Evolutionary conservation across 192 early-diverging fungal genomes (phyloP).

Genomic region (Coemansia sp.): DNA sequence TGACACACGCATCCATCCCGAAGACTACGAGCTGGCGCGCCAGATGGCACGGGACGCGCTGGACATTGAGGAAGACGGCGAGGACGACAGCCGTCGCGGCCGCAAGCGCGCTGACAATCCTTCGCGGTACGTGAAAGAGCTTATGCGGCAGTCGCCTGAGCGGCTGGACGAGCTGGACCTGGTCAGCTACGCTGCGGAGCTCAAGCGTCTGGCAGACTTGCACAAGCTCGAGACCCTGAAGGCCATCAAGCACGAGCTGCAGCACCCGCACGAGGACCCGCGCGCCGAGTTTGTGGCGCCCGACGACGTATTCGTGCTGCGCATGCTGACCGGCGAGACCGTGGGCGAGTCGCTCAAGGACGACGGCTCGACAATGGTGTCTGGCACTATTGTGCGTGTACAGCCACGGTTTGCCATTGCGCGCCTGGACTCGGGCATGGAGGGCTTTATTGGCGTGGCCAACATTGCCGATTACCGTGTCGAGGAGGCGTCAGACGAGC

Average conservation of each 20-base stretch:
- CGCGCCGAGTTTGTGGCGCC: constrained; percentile 63
- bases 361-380: constrained; percentile 63
- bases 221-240: constrained; percentile 80
- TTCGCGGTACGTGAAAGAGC: constrained; percentile 72
- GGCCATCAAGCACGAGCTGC: constrained; percentile 86
- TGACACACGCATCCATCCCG: constrained; percentile 91
- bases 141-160: constrained; percentile 73
- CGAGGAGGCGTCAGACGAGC: constrained; percentile 57
- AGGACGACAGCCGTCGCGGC: constrained; percentile 58
- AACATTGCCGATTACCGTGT: constrained; percentile 60
- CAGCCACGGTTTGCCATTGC: constrained; percentile 74
- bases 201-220: constrained; percentile 69
- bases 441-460: constrained; percentile 74
- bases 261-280: constrained; percentile 74
- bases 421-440: constrained; percentile 75
- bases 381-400: constrained; percentile 66
- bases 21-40: constrained; percentile 92
- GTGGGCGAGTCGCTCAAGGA: constrained; percentile 62
- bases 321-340: constrained; percentile 84
- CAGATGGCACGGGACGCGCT: constrained; percentile 97
- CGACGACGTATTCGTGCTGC: constrained; percentile 61
- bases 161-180: constrained; percentile 83
- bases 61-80: constrained; percentile 80
- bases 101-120: constrained; percentile 43
- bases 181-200: constrained; percentile 86